These are phyloP conservation scores for Starmerella kuoi DNA, from an alignment of 805 yeast species.

Conservation along the genomic window DNA sequence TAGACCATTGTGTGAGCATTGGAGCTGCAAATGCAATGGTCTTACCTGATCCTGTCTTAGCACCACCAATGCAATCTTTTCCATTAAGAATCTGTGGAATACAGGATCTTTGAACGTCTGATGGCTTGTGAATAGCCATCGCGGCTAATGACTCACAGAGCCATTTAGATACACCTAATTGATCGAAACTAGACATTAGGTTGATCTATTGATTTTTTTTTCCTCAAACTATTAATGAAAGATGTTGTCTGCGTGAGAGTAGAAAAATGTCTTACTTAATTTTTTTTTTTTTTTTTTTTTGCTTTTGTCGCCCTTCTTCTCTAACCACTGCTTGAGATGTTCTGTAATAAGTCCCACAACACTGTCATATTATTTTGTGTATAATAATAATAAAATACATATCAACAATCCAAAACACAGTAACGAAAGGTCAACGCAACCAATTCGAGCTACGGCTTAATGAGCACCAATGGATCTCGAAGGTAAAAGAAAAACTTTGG, in stretches of 20 bases:
- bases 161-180: conserved; percentile 77
- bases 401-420: no score
- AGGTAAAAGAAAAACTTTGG: conserved; percentile 15
- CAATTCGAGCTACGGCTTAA: no score
- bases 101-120: conserved; percentile 76
- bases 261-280: no score
- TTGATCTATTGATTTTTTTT: background rate
- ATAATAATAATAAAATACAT: background rate
- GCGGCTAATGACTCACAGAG: conserved; percentile 64
- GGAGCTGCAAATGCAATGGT: conserved; percentile 98
- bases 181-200: conserved; percentile 35
- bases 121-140: conserved; percentile 74
- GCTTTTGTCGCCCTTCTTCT: no score
- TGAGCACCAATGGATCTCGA: background rate
- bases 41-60: conserved; percentile 96
- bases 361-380: background rate
- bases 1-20: conserved; percentile 86
- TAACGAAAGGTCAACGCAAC: no score
- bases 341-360: no score
- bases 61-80: conserved; percentile 93
- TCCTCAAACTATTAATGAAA: no score
- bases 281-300: no score
- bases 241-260: no score
- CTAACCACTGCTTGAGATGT: no score
- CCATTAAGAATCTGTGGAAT: conserved; percentile 78